phyloP scores from a whole-genome alignment of 345 rosid species.

The Jatropha curcas region DNA sequence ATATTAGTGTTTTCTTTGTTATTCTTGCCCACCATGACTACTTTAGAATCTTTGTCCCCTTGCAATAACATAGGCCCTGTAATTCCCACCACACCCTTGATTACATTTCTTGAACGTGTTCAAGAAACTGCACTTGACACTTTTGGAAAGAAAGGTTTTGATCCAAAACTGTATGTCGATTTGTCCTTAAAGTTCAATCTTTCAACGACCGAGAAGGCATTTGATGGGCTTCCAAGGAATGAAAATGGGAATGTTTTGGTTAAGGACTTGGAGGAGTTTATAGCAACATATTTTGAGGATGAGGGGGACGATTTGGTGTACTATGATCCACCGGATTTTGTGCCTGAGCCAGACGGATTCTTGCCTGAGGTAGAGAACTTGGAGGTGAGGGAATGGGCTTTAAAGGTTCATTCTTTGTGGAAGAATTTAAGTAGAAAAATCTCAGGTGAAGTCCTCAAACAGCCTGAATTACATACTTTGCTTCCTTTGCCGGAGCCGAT shows the following conservation, averaged over 20 bases:
- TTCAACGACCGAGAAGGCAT: slow-evolving; percentile 44
- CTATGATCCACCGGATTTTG: slow-evolving; percentile 62
- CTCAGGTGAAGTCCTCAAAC: slow-evolving; percentile 47
- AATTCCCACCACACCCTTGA: slow-evolving; percentile 35
- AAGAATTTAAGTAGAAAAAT: slow-evolving; percentile 60
- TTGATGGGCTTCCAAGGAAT: slow-evolving; percentile 46
- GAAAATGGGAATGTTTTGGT: slow-evolving; percentile 32
- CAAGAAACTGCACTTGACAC: slow-evolving; percentile 61
- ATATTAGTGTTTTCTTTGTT: not conserved
- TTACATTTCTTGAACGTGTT: slow-evolving; percentile 64
- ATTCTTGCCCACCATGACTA: not conserved
- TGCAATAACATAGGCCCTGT: slow-evolving; percentile 12
- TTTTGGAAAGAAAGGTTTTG: slow-evolving; percentile 43
- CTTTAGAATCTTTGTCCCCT: slow-evolving; percentile 2
- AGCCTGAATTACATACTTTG: slow-evolving; percentile 67
- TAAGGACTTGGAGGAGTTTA: slow-evolving; percentile 23
- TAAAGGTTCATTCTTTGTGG: slow-evolving; percentile 83
- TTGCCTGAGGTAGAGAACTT: slow-evolving; percentile 66
- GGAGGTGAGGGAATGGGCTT: slow-evolving; percentile 73
- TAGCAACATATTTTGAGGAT: slow-evolving; percentile 38
- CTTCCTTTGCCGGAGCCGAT: slow-evolving; percentile 69
- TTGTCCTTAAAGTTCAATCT: slow-evolving; percentile 58
- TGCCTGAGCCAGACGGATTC: slow-evolving; percentile 59
- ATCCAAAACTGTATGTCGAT: slow-evolving; percentile 71
- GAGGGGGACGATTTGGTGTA: slow-evolving; percentile 60